Evolutionary conservation across 1,139 yeast genomes (phyloP).

Genomic region (Yarrowia galli): DNA sequence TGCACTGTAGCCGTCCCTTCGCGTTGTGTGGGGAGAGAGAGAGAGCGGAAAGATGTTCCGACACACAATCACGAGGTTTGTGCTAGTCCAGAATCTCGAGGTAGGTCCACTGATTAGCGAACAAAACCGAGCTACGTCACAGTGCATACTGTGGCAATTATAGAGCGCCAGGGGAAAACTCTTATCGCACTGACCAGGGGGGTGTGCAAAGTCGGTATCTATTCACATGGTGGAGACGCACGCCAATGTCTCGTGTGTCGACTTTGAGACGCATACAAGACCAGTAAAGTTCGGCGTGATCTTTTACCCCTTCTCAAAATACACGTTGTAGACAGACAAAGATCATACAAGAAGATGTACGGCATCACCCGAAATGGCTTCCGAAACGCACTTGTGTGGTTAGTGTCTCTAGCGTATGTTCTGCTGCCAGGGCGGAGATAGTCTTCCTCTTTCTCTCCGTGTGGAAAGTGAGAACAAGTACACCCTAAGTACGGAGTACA

Average conservation of each 20-base stretch:
- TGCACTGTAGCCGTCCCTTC: constrained; percentile 17
- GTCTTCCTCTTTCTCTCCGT: not conserved
- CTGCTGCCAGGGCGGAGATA: not conserved
- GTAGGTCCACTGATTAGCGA: not conserved
- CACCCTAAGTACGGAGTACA: too few relatives aligned
- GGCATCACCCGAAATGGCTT: constrained; percentile 8
- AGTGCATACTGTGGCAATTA: not conserved
- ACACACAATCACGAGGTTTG: too few relatives aligned
- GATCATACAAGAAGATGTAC: not conserved
- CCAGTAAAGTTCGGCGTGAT: constrained; percentile 5
- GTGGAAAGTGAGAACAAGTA: too few relatives aligned
- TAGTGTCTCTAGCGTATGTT: not conserved
- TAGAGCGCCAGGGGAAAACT: not conserved
- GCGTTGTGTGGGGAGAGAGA: constrained; percentile 14
- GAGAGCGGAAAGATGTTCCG: not conserved
- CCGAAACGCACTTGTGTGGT: constrained; percentile 1
- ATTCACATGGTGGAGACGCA: constrained; percentile 6
- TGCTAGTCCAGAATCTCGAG: not conserved
- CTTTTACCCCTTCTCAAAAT: not conserved
- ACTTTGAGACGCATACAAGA: not conserved
- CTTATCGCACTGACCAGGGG: not conserved
- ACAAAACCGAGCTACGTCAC: not conserved
- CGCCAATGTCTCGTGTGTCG: not conserved
- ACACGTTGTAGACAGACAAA: too few relatives aligned
- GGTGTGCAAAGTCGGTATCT: too few relatives aligned